Base-by-base conservation (phyloP, 2,329 filamentous ascomycete species). In the Xylariaceae sp. region DNA sequence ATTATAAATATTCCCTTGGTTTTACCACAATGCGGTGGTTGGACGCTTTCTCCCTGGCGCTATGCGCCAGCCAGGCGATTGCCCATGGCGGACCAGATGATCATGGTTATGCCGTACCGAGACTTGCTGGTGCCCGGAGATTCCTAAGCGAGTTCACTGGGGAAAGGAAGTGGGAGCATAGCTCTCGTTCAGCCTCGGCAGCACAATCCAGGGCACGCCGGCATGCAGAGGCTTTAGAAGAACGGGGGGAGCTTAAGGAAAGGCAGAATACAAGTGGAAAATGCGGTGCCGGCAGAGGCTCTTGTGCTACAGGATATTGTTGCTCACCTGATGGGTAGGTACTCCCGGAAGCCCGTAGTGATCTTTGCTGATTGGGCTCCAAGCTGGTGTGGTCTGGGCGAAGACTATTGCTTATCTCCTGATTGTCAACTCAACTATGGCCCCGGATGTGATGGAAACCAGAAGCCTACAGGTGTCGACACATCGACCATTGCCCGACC, bases 371-470 rank as follows among this genome's bases (percentile, higher is more conserved):
- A 67, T 44, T 43, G 4, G 33, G 16, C 3, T 26, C 21, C 10
- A 51, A 70, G 68, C 11, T 70, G 60, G 46, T 70, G 67, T 32
- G 68, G 67, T 2, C 7, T 36, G 35, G 63, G 58, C 23, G 41
- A 42, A 43, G 63, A 65, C 0, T 70, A 67, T 37, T 70, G 68
- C 37, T 53, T 50, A 44, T 57, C 67, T 1, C 68, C 68, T 23
- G 68, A 70, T 42, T 70, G 68, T 46, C 68, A 70, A 45, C 53
- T 78, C 59, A 60, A 69, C 53, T 78, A 78, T 57, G 78, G 77
- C 8, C 70, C 73, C 32, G 75, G 65, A 9, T 80, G 78, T 63
- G 77, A 79, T 57, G 77, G 77, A 13, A 79, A 80, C 61, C 60
- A 68, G 16, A 72, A 71, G 20, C 77, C 78, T 15, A 59, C 69